Evolutionary conservation across 1,139 yeast genomes (phyloP).

Genomic region (Chernovozyma sophiae-reginae): DNA sequence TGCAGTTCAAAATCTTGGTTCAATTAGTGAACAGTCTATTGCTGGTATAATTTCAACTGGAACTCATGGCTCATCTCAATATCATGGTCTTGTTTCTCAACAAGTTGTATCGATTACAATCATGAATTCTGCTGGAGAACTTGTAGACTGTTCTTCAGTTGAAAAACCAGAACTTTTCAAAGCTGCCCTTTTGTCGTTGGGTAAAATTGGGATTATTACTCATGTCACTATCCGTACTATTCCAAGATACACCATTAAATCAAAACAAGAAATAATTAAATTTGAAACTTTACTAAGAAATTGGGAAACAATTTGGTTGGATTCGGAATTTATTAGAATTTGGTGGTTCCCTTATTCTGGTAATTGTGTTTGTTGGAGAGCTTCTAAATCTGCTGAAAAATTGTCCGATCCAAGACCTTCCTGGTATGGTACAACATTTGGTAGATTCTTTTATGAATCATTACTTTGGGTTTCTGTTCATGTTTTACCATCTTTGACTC

Average conservation of each 20-base stretch:
- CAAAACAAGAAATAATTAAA: constrained; percentile 75
- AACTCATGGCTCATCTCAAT: constrained; percentile 93
- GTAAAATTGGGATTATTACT: constrained; percentile 87
- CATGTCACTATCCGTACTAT: constrained; percentile 84
- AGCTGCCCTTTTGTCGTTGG: constrained; percentile 84
- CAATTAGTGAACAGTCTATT: constrained; percentile 88
- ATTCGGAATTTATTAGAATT: constrained; percentile 83
- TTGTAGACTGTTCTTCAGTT: constrained; percentile 64
- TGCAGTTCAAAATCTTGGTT: constrained; percentile 89
- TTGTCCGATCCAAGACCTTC: constrained; percentile 65
- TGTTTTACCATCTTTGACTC: constrained; percentile 70
- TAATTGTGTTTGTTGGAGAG: constrained; percentile 88
- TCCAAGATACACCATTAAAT: constrained; percentile 77
- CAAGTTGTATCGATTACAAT: constrained; percentile 77
- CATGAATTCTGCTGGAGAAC: constrained; percentile 69
- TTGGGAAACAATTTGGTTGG: constrained; percentile 79
- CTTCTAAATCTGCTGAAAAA: constrained; percentile 62
- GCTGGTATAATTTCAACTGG: constrained; percentile 97
- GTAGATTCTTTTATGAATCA: constrained; percentile 75
- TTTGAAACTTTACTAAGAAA: constrained; percentile 65
- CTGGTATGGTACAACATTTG: constrained; percentile 81
- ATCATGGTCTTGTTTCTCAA: constrained; percentile 85
- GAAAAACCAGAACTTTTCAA: constrained; percentile 68
- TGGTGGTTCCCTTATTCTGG: constrained; percentile 98
- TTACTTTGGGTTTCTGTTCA: constrained; percentile 78